phyloP scores from a whole-genome alignment of 2,329 filamentous ascomycete species.

The Aspergillus persii region DNA sequence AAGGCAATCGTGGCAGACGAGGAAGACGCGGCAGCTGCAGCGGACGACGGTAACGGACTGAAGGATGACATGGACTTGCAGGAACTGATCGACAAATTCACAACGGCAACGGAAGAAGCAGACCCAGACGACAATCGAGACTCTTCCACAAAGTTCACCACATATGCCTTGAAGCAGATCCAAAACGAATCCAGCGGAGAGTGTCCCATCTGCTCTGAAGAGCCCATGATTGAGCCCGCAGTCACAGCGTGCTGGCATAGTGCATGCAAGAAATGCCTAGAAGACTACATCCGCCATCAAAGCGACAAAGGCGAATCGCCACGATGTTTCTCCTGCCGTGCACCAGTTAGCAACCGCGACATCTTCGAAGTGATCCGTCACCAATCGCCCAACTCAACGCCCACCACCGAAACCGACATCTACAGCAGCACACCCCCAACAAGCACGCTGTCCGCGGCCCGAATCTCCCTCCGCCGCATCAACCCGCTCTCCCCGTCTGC shows the following conservation, averaged over 20 bases:
- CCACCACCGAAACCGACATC: slow-evolving; percentile 43
- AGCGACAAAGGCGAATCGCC: slow-evolving; percentile 71
- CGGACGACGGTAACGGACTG: slow-evolving; percentile 75
- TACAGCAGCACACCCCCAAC: slow-evolving; percentile 40
- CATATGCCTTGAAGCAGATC: slow-evolving; percentile 86
- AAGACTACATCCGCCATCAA: slow-evolving; percentile 86
- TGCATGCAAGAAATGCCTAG: slow-evolving; percentile 89
- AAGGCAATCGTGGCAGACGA: slow-evolving; percentile 82
- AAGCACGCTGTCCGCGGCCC: slow-evolving; percentile 40
- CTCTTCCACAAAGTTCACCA: slow-evolving; percentile 71
- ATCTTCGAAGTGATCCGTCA: slow-evolving; percentile 90
- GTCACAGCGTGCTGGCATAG: slow-evolving; percentile 98
- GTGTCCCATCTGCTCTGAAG: slow-evolving; percentile 91
- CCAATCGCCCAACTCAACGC: slow-evolving; percentile 42
- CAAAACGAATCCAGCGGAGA: slow-evolving; percentile 84
- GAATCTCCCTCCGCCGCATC: slow-evolving; percentile 61
- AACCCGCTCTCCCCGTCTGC: slow-evolving; percentile 60
- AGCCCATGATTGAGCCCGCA: slow-evolving; percentile 90
- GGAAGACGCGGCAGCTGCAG: slow-evolving; percentile 72
- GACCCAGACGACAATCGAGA: slow-evolving; percentile 47
- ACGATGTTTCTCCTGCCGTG: slow-evolving; percentile 87
- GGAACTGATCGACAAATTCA: slow-evolving; percentile 80
- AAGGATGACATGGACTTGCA: slow-evolving; percentile 96
- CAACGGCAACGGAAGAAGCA: slow-evolving; percentile 62
- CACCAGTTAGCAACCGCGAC: slow-evolving; percentile 75